These are phyloP conservation scores for Apiotrichum veenhuisii DNA, from an alignment of 1,284 basidiomycete genomes.

Conservation along the genomic window DNA sequence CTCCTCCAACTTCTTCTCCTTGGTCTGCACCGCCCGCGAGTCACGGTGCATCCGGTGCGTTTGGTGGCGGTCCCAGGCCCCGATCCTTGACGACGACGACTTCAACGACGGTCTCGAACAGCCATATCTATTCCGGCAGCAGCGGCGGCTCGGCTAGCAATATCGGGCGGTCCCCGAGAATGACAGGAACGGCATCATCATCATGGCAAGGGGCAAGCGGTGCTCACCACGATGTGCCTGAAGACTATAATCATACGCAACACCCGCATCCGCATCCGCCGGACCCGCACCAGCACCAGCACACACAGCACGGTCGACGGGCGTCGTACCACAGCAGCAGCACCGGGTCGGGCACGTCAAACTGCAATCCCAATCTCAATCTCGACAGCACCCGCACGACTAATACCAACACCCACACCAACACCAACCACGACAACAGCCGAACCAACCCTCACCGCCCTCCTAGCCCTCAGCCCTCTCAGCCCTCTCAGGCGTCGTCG, in stretches of 20 bases:
- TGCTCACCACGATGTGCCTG: neutral
- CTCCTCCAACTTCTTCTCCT: too few relatives aligned
- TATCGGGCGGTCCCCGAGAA: neutral
- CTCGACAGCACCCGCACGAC: too few relatives aligned
- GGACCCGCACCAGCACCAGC: conserved; percentile 5
- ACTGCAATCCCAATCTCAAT: neutral
- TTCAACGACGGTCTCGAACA: too few relatives aligned
- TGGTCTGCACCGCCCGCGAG: too few relatives aligned
- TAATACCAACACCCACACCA: too few relatives aligned
- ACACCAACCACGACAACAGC: too few relatives aligned
- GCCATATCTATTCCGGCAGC: too few relatives aligned
- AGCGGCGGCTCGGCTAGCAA: neutral
- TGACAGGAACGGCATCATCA: neutral
- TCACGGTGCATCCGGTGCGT: too few relatives aligned
- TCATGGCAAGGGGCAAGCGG: neutral
- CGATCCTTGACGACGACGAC: too few relatives aligned
- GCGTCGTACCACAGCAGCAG: neutral
- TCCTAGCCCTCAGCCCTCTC: neutral
- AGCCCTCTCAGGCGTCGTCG: neutral
- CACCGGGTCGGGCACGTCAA: neutral
- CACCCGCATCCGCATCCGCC: conserved; percentile 8
- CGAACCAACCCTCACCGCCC: too few relatives aligned
- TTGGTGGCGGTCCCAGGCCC: too few relatives aligned
- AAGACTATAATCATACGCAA: neutral
- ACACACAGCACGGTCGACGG: neutral